Evolutionary conservation across 1,139 yeast genomes (phyloP).

Genomic region (Blastobotrys buckinghamii): DNA sequence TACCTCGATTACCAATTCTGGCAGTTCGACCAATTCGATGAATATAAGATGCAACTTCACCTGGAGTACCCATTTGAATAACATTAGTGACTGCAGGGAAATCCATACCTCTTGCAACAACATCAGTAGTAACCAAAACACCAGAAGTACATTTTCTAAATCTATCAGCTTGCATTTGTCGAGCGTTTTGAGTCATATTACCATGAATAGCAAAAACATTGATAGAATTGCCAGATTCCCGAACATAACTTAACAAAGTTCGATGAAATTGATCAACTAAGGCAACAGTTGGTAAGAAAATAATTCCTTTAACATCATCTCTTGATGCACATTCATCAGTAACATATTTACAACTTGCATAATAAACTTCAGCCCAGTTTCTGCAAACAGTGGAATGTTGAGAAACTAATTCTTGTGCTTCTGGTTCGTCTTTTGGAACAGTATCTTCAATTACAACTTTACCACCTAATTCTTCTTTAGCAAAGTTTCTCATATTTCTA

Average conservation of each 20-base stretch:
- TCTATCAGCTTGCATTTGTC: constrained; percentile 51
- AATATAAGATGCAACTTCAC: constrained; percentile 69
- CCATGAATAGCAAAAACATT: constrained; percentile 52
- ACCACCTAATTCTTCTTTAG: constrained; percentile 57
- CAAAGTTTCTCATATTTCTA: constrained; percentile 57
- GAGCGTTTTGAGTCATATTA: constrained; percentile 56
- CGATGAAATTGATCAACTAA: constrained; percentile 54
- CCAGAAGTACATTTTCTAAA: constrained; percentile 51
- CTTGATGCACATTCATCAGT: constrained; percentile 27
- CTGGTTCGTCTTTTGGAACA: constrained; percentile 66
- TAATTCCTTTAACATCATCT: constrained; percentile 61
- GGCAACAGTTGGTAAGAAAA: constrained; percentile 75
- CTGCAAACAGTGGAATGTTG: constrained; percentile 56
- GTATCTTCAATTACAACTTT: constrained; percentile 65
- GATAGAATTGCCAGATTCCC: constrained; percentile 8
- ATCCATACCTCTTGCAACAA: constrained; percentile 96
- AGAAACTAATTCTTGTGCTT: constrained; percentile 68
- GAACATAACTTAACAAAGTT: constrained; percentile 28
- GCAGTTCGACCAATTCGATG: constrained; percentile 98
- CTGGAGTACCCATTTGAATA: constrained; percentile 70
- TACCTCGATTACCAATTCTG: constrained; percentile 80
- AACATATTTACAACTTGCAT: constrained; percentile 28
- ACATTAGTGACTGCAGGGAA: constrained; percentile 82
- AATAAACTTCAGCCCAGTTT: constrained; percentile 34
- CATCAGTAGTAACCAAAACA: constrained; percentile 79